phyloP scores from a whole-genome alignment of 2,329 filamentous ascomycete species.

The Fusarium buharicum region DNA sequence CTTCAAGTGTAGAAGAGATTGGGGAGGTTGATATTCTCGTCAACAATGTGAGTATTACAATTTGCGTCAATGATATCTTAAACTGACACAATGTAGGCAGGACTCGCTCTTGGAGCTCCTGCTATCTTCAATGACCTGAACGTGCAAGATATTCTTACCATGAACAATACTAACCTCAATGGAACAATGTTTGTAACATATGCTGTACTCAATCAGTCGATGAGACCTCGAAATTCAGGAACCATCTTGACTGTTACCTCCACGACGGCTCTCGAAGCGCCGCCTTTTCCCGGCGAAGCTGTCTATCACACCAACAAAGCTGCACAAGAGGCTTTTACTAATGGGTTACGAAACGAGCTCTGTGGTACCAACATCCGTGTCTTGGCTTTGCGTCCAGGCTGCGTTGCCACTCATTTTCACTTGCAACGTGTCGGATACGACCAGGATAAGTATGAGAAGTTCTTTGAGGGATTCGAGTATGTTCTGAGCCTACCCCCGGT shows the following conservation, averaged over 20 bases:
- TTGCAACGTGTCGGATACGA: conserved; percentile 21
- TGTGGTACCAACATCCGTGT: conserved; percentile 18
- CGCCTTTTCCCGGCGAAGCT: conserved; percentile 20
- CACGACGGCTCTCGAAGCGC: conserved; percentile 12
- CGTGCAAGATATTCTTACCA: conserved; percentile 2
- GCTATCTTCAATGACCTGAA: conserved; percentile 17
- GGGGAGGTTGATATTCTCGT: conserved; percentile 25
- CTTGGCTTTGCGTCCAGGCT: conserved; percentile 19
- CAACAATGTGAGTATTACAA: conserved; percentile 15
- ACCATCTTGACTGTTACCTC: conserved; percentile 25
- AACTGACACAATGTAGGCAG: conserved; percentile 8
- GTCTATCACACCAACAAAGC: conserved; percentile 28
- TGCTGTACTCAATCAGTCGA: conserved; percentile 46
- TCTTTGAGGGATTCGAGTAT: conserved; percentile 14
- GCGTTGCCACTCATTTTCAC: conserved; percentile 28
- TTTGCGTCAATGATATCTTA: no score
- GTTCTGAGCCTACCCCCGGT: background rate
- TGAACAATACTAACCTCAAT: conserved; percentile 50
- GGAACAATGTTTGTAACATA: conserved; percentile 40
- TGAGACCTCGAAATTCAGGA: conserved; percentile 17
- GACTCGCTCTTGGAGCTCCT: conserved; percentile 21
- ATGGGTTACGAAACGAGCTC: conserved; percentile 9
- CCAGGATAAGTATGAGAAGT: conserved; percentile 14
- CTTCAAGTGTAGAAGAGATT: conserved; percentile 1
- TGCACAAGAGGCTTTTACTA: conserved; percentile 14